Evolutionary conservation across 441 rosid species (phyloP).

Genomic region (Melastoma candidum): DNA sequence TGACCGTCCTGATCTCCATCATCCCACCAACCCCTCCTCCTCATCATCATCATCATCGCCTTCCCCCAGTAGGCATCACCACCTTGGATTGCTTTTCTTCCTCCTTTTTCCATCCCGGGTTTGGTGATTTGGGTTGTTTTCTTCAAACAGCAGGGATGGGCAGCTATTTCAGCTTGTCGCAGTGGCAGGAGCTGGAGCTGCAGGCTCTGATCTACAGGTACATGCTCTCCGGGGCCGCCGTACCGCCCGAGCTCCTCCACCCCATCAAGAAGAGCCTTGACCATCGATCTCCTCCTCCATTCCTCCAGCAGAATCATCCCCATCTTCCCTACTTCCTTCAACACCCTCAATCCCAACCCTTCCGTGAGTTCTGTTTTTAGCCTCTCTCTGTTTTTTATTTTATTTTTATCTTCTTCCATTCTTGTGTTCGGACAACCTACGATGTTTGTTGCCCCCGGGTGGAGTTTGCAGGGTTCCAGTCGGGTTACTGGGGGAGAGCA

Average conservation of each 20-base stretch:
- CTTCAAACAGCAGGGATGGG: constrained; percentile 39
- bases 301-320: constrained; percentile 34
- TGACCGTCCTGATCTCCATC: constrained; percentile 6
- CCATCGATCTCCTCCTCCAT: constrained; percentile 39
- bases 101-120: background rate
- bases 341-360: constrained; percentile 49
- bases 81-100: too few relatives aligned
- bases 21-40: too few relatives aligned
- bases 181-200: constrained; percentile 87
- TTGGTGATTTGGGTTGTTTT: background rate
- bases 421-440: too few relatives aligned
- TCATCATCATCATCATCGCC: too few relatives aligned
- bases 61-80: too few relatives aligned
- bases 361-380: constrained; percentile 41
- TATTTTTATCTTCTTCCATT: too few relatives aligned
- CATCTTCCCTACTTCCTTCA: constrained; percentile 29
- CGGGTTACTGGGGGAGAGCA: constrained; percentile 75
- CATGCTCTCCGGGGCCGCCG: constrained; percentile 69
- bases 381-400: too few relatives aligned
- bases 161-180: constrained; percentile 64
- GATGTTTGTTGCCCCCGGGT: too few relatives aligned
- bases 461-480: constrained; percentile 27
- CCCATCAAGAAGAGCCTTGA: constrained; percentile 72
- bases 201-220: constrained; percentile 91
- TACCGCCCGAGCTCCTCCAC: constrained; percentile 75